phyloP scores from a whole-genome alignment of 2,329 filamentous ascomycete species.

The Botryosphaeria dothidea region DNA sequence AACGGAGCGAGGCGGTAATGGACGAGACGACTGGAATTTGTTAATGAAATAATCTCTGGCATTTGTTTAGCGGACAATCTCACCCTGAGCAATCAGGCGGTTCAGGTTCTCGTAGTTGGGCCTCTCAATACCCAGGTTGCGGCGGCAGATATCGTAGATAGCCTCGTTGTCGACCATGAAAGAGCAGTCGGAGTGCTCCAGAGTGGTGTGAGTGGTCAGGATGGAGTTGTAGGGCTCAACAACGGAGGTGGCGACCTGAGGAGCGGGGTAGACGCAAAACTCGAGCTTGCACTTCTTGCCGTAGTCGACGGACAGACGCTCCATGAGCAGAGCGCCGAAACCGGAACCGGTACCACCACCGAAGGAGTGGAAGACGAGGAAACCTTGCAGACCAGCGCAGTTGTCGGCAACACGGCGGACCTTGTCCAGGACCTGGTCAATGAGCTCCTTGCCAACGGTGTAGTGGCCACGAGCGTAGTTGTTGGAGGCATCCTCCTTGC shows the following conservation, averaged over 20 bases:
- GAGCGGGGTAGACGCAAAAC: constrained; percentile 71
- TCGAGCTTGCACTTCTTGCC: constrained; percentile 78
- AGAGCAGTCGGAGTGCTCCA: constrained; percentile 78
- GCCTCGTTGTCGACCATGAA: constrained; percentile 76
- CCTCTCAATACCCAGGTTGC: constrained; percentile 69
- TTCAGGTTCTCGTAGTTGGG: constrained; percentile 72
- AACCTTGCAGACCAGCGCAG: constrained; percentile 71
- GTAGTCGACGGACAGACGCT: constrained; percentile 72
- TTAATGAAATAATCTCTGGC: not conserved
- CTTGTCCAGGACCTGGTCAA: constrained; percentile 68
- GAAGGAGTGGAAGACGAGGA: constrained; percentile 75
- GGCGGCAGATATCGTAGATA: constrained; percentile 74
- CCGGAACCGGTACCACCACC: constrained; percentile 72
- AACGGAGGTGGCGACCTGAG: constrained; percentile 68
- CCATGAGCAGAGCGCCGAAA: constrained; percentile 70
- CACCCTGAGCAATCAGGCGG: constrained; percentile 65
- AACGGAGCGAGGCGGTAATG: constrained; percentile 71
- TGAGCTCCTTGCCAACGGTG: constrained; percentile 76
- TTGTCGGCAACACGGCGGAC: constrained; percentile 72
- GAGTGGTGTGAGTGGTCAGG: constrained; percentile 72
- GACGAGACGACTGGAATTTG: constrained; percentile 62
- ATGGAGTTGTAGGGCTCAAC: constrained; percentile 76
- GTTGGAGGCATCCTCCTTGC: constrained; percentile 76
- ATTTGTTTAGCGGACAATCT: not conserved
- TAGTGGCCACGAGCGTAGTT: constrained; percentile 78